These are phyloP conservation scores for Biscogniauxia mediterranea DNA, from an alignment of 2,329 filamentous ascomycete species.

Conservation along the genomic window DNA sequence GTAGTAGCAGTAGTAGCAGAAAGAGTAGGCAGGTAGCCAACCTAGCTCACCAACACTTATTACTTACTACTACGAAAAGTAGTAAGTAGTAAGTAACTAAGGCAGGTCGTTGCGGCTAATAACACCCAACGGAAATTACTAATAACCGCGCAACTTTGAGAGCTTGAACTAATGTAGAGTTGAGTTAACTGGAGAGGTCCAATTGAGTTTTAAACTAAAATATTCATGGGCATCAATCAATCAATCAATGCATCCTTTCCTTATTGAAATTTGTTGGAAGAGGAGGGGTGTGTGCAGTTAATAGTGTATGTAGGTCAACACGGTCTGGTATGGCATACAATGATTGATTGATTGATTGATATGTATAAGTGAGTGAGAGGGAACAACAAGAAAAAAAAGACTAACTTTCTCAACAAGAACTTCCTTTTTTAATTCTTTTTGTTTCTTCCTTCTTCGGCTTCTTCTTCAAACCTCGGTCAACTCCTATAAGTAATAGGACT, in stretches of 20 bases:
- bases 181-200: slow-evolving; percentile 4
- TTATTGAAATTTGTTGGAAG: slow-evolving; percentile 4
- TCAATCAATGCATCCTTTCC: background rate
- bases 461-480: no score
- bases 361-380: no score
- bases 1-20: no score
- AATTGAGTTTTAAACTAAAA: slow-evolving; percentile 1
- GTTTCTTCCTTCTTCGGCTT: no score
- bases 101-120: slow-evolving; percentile 10
- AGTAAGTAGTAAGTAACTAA: slow-evolving; percentile 2
- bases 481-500: no score
- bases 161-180: slow-evolving; percentile 5
- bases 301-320: no score
- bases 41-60: background rate
- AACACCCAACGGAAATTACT: slow-evolving; percentile 14
- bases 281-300: background rate
- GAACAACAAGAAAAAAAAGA: no score
- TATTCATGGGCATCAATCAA: background rate
- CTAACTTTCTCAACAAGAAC: no score
- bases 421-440: no score
- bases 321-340: no score
- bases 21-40: no score
- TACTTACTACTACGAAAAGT: background rate
- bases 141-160: background rate
- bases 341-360: no score